Conservation (phyloP, 257 asterid genomes). For the Solanum acaule region DNA sequence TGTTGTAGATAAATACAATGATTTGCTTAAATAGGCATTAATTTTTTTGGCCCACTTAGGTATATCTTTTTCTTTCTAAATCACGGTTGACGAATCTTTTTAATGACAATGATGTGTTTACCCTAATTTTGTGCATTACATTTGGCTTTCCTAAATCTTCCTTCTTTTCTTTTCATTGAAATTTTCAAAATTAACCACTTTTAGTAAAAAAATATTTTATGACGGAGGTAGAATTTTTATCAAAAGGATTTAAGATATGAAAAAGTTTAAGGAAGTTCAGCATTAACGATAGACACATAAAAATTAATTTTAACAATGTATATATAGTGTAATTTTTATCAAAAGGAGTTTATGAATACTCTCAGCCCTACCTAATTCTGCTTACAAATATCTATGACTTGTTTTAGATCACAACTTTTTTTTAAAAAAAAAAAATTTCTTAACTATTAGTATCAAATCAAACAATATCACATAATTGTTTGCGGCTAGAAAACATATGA, state of each 20-base stretch:
- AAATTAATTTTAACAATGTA: too few species aligned
- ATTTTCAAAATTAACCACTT: background rate
- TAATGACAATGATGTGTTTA: background rate
- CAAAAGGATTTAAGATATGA: background rate
- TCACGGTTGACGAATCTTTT: background rate
- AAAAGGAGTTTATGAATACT: too few species aligned
- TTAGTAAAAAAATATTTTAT: too few species aligned
- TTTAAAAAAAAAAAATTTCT: too few species aligned
- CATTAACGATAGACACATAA: too few species aligned
- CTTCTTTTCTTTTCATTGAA: background rate
- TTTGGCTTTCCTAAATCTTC: background rate
- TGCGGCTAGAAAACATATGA: background rate
- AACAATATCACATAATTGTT: background rate
- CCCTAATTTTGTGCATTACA: background rate
- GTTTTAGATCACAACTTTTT: too few species aligned
- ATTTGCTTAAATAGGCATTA: background rate
- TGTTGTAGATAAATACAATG: background rate
- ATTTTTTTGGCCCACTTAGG: background rate
- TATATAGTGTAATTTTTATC: too few species aligned
- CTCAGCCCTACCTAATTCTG: accelerated
- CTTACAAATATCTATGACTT: too few species aligned
- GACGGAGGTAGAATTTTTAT: background rate
- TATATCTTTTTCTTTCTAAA: background rate
- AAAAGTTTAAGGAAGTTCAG: too few species aligned
- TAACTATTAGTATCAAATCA: too few species aligned